Evolutionary conservation across 1,284 basidiomycete species (phyloP).

Genomic region (Cryptococcus sp.): DNA sequence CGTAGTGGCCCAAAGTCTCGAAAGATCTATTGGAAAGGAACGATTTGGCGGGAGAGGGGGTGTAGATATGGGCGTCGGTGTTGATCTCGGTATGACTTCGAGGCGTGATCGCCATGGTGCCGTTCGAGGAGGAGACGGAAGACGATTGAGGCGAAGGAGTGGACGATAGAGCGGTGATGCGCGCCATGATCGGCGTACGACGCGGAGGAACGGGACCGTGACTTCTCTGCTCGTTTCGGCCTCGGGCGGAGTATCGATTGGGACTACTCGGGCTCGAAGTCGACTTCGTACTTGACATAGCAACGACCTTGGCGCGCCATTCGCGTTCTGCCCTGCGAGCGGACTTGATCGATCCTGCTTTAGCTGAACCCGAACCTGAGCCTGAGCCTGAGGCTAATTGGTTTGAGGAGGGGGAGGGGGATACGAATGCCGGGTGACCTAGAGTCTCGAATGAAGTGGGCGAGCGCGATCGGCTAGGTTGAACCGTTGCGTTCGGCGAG

Average conservation of each 20-base stretch:
- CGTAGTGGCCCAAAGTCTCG: background rate
- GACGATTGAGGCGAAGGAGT: too few species aligned
- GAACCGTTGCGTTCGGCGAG: too few species aligned
- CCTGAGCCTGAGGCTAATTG: conserved; percentile 1
- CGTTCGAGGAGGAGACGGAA: too few species aligned
- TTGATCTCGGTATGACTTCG: too few species aligned
- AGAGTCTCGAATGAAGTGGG: background rate
- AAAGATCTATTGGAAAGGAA: background rate
- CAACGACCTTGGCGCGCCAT: conserved; percentile 41
- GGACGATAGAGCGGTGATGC: too few species aligned
- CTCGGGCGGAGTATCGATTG: background rate
- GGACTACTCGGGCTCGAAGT: background rate
- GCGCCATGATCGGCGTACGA: background rate
- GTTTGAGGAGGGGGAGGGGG: conserved; percentile 9
- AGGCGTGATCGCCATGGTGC: too few species aligned
- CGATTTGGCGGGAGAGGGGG: too few species aligned
- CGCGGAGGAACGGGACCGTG: background rate
- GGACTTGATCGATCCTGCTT: conserved; percentile 18
- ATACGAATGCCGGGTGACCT: background rate
- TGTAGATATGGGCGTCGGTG: too few species aligned
- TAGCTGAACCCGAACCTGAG: background rate
- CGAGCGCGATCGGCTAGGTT: background rate
- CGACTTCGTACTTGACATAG: conserved; percentile 15
- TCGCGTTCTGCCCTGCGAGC: conserved; percentile 33
- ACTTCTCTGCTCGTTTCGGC: background rate